Evolutionary conservation across 108 stramenopile genomes (phyloP).

Genomic region (Pseudonitzschia delicatissima): DNA sequence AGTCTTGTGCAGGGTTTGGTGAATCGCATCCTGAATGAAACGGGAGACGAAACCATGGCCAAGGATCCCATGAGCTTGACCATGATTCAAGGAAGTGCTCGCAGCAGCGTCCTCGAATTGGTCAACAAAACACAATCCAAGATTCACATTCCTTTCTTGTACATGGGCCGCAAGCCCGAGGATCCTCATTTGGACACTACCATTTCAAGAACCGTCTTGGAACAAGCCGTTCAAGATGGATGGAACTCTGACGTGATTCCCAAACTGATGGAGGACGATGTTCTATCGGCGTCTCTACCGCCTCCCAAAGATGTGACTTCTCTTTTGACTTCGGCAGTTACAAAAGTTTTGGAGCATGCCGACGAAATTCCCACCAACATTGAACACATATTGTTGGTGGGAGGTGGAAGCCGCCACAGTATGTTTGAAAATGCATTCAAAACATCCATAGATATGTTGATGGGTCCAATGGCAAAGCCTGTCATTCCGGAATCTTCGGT

Average conservation of each 20-base stretch:
- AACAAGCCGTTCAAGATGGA: slow-evolving; percentile 44
- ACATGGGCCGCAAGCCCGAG: slow-evolving; percentile 38
- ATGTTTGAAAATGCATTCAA: slow-evolving; percentile 40
- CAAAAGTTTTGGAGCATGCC: slow-evolving; percentile 55
- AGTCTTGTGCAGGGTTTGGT: slow-evolving; percentile 56
- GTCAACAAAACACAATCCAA: slow-evolving; percentile 49
- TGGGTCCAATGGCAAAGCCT: slow-evolving; percentile 21
- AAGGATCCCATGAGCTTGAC: slow-evolving; percentile 36
- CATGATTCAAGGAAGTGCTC: slow-evolving; percentile 28
- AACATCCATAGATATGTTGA: slow-evolving; percentile 14
- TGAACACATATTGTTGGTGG: slow-evolving; percentile 56
- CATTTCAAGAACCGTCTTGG: slow-evolving; percentile 60
- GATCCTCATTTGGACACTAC: slow-evolving; percentile 57
- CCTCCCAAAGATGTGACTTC: slow-evolving; percentile 48
- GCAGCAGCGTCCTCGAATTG: slow-evolving; percentile 52
- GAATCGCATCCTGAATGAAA: slow-evolving; percentile 38
- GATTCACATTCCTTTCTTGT: slow-evolving; percentile 75
- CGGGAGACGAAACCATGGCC: slow-evolving; percentile 7
- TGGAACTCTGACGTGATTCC: slow-evolving; percentile 32
- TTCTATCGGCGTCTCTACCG: slow-evolving; percentile 55
- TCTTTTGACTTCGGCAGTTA: slow-evolving; percentile 54
- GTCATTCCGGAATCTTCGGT: slow-evolving; percentile 31
- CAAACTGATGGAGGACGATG: slow-evolving; percentile 9
- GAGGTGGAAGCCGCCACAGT: slow-evolving; percentile 55
- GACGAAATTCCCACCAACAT: slow-evolving; percentile 43